Percentiles rank a stretch among this genome's conserved stretches.
Conservation (phyloP, 179 eudicot genomes). For the Amaranthus tricolor region DNA sequence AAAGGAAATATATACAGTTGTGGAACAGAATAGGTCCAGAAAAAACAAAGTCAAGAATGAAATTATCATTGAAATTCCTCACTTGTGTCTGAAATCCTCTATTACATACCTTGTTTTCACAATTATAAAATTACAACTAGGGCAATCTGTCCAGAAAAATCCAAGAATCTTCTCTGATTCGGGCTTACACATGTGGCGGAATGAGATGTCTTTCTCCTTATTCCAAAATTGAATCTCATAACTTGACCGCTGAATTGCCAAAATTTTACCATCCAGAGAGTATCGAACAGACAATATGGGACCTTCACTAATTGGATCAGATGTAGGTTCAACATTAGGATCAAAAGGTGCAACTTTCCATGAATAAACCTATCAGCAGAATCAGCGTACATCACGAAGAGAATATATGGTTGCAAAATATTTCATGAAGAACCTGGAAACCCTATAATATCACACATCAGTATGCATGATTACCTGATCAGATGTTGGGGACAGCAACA, state of each 20-base stretch:
- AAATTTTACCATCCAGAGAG: constrained; percentile 72
- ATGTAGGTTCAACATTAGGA: constrained; percentile 52
- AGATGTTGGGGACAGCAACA: constrained; percentile 64
- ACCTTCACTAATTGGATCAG: constrained; percentile 68
- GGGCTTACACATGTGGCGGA: constrained; percentile 61
- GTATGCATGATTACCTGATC: constrained; percentile 59
- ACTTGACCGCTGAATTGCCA: constrained; percentile 82
- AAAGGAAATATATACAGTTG: background rate
- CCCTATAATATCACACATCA: constrained; percentile 6
- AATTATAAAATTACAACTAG: constrained; percentile 72
- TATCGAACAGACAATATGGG: constrained; percentile 70
- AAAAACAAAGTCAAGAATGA: too few relatives aligned
- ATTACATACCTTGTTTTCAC: constrained; percentile 74
- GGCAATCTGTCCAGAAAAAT: constrained; percentile 96
- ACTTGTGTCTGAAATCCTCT: background rate
- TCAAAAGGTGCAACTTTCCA: constrained; percentile 82
- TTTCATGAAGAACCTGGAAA: constrained; percentile 9
- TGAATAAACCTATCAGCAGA: constrained; percentile 56
- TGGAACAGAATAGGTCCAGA: too few relatives aligned
- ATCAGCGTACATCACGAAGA: background rate
- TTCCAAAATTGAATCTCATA: constrained; percentile 83
- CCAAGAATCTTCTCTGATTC: constrained; percentile 86
- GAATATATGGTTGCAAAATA: background rate
- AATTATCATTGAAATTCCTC: background rate
- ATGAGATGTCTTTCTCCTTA: constrained; percentile 60